Conservation (phyloP, 441 rosid species). For the Erysimum pusillum region DNA sequence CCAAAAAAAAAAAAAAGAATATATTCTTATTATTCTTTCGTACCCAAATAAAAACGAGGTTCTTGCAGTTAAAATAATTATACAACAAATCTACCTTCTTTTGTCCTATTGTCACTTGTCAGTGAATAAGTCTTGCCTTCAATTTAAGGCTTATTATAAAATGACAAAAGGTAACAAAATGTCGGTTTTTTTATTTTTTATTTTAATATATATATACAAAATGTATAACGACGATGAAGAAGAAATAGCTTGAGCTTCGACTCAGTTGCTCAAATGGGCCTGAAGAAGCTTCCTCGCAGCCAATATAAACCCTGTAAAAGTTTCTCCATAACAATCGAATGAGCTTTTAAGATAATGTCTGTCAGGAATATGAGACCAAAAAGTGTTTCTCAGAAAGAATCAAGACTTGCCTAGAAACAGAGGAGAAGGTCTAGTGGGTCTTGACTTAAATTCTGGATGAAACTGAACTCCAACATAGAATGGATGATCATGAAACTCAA, state of each 20-base stretch:
- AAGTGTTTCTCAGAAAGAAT: no score
- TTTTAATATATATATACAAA: slow-evolving; percentile 15
- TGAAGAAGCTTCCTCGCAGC: no score
- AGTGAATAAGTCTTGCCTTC: slow-evolving; percentile 24
- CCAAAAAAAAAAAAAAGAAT: not conserved
- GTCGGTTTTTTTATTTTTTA: slow-evolving; percentile 18
- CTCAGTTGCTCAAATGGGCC: slow-evolving; percentile 11
- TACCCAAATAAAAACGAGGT: not conserved
- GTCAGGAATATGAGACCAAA: no score
- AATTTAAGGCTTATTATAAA: slow-evolving; percentile 14
- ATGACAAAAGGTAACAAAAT: slow-evolving; percentile 20
- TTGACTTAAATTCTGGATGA: no score
- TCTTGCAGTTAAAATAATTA: no score
- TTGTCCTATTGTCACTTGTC: slow-evolving; percentile 8
- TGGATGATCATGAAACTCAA: slow-evolving; percentile 73
- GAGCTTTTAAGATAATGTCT: no score
- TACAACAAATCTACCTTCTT: not conserved
- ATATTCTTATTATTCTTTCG: not conserved
- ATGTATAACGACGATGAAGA: slow-evolving; percentile 30
- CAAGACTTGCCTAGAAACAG: no score
- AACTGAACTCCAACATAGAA: slow-evolving; percentile 73
- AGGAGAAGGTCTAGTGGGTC: no score
- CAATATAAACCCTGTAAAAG: no score
- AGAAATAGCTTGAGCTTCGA: slow-evolving; percentile 24
- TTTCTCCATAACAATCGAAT: no score